Conservation (phyloP, 345 rosid species). For the Boechera divaricarpa region DNA sequence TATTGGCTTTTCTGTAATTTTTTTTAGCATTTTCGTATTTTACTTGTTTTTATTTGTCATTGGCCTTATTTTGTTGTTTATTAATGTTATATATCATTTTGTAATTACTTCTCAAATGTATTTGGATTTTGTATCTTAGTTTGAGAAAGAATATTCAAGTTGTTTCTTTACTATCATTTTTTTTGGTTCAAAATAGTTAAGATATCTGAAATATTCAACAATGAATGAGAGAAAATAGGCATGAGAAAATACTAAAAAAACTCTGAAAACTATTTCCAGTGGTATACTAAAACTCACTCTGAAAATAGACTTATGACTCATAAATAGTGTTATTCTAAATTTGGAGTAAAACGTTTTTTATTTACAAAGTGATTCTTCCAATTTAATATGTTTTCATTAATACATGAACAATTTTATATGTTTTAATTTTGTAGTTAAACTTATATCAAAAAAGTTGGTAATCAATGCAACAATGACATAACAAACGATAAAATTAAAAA, state of each 20-base stretch:
- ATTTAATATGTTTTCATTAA: too few species aligned
- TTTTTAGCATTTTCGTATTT: neutral
- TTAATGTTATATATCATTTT: constrained; percentile 15
- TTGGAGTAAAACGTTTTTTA: too few species aligned
- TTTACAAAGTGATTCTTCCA: too few species aligned
- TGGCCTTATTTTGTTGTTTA: constrained; percentile 24
- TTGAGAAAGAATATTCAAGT: neutral
- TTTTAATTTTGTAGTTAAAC: too few species aligned
- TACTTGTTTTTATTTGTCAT: neutral
- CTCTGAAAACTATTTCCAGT: too few species aligned
- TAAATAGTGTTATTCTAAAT: too few species aligned
- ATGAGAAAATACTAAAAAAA: too few species aligned
- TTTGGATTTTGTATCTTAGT: neutral
- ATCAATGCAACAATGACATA: neutral
- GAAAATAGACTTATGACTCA: too few species aligned
- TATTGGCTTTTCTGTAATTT: neutral
- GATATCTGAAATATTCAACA: neutral
- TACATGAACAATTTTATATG: too few species aligned
- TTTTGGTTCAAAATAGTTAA: neutral
- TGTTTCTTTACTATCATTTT: neutral
- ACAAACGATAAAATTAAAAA: too few species aligned
- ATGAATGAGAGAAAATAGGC: too few species aligned
- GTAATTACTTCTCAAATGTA: constrained; percentile 22
- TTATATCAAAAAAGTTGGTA: neutral
- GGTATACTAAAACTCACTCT: too few species aligned